Conservation (phyloP, 2,329 filamentous ascomycete genomes). For the Fusarium marasasianum region DNA sequence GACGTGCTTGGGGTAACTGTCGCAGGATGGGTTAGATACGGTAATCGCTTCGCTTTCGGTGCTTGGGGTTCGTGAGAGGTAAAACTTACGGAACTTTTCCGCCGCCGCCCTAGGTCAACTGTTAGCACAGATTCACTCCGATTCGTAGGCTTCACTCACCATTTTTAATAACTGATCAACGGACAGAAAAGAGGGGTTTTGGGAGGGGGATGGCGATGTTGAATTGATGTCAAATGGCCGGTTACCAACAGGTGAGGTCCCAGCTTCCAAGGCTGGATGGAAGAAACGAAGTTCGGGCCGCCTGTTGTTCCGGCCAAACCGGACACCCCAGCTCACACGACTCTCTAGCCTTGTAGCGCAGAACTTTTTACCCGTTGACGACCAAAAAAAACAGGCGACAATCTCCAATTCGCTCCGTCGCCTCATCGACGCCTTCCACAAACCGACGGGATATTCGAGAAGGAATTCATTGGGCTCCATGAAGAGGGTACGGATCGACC, state of each 20-base stretch:
- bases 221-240: conserved; percentile 30
- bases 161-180: conserved; percentile 60
- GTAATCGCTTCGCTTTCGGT: conserved; percentile 14
- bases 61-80: conserved; percentile 31
- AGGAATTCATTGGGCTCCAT: conserved; percentile 44
- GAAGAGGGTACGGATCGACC: conserved; percentile 55
- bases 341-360: conserved; percentile 42
- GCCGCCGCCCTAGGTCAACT: conserved; percentile 73
- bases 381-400: conserved; percentile 24
- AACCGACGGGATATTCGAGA: conserved; percentile 24
- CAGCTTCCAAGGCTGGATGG: conserved; percentile 19
- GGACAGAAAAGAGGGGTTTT: conserved; percentile 43
- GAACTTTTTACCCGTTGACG: conserved; percentile 49
- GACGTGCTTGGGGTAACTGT: conserved; percentile 96
- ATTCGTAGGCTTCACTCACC: conserved; percentile 52
- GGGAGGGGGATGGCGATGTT: conserved; percentile 46
- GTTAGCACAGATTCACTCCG: conserved; percentile 50
- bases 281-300: conserved; percentile 37
- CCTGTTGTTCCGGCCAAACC: conserved; percentile 37
- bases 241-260: conserved; percentile 30
- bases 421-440: conserved; percentile 21
- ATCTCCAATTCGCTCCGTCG: conserved; percentile 11
- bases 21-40: conserved; percentile 20
- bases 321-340: conserved; percentile 47
- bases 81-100: conserved; percentile 66